Base-by-base conservation (phyloP, 2,329 filamentous ascomycete genomes). In the Tricladium varicosporioides region DNA sequence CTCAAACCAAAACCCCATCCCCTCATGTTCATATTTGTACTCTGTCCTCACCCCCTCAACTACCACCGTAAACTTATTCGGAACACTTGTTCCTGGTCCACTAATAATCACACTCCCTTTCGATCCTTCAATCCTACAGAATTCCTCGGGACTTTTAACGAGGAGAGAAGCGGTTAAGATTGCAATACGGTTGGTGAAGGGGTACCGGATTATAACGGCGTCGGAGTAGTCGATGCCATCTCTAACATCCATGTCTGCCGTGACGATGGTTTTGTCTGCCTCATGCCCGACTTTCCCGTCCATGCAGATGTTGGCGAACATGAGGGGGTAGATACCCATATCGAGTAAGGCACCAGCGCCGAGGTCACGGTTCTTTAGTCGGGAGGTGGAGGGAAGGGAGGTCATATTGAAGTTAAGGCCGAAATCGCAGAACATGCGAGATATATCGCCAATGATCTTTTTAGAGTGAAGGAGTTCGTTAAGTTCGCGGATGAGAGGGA, bases 1-100 rank as follows among this genome's bases (percentile, higher is more conserved):
- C 67, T 87, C 84, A 80, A 80, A 87, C 69, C 82, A 85, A 82
- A 86, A 86, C 0, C 84, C 84, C 48, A 81, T 78, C 0, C 82
- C 83, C 60, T 81, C 80, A 51, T 78, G 71, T 7, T 65, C 63
- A 43, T 67, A 49, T 22, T 64, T 59, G 40, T 54, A 60, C 43
- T 66, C 63, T 1, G 61, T 60, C 44, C 69, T 67, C 16, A 50
- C 60, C 57, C 71, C 69, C 48, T 71, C 72, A 13, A 56, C 51
- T 5, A 72, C 72, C 14, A 53, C 13, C 14, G 33, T 31, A 14
- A 54, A 50, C 4, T 13, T 33, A 9, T 8, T 15, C 15, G 43
- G 52, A 13, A n/a, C 36, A 13, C 22, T 33, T n/a, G 48, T 86
- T 0, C 81, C 76, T 2, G 78, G 78, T 7, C 78, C 79, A 60